Evolutionary conservation across 2,329 filamentous ascomycete species (phyloP).

Genomic region (Fusarium robinianum): DNA sequence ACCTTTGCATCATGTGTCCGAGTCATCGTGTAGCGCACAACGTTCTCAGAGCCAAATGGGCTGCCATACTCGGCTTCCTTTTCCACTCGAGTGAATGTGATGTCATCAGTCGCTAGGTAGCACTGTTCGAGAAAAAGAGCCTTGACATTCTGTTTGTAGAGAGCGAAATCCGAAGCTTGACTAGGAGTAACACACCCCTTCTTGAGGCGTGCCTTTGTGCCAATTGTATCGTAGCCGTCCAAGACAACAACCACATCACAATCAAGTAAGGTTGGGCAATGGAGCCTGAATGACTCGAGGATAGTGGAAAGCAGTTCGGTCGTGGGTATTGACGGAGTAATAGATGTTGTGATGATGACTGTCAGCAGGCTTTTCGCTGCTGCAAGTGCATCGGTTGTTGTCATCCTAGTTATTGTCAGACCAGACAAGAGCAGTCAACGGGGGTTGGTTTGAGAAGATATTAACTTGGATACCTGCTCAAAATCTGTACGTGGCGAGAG

Average conservation of each 20-base stretch:
- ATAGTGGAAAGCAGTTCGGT: conserved; percentile 56
- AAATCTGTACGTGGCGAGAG: no score
- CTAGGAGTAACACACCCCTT: conserved; percentile 56
- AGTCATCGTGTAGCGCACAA: conserved; percentile 44
- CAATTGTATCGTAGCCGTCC: conserved; percentile 56
- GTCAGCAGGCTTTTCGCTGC: conserved; percentile 34
- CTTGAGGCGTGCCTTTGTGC: conserved; percentile 51
- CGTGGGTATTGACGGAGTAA: conserved; percentile 58
- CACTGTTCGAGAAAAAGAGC: conserved; percentile 39
- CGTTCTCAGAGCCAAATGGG: conserved; percentile 37
- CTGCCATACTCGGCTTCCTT: conserved; percentile 55
- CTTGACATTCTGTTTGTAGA: conserved; percentile 55
- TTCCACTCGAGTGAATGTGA: conserved; percentile 1
- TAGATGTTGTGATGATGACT: conserved; percentile 57
- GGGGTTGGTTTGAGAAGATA: no score
- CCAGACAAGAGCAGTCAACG: no score
- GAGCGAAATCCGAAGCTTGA: conserved; percentile 46
- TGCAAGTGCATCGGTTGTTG: no score
- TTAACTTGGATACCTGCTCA: no score
- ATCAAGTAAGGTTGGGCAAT: conserved; percentile 47
- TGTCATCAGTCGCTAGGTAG: background rate
- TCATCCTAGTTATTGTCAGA: no score
- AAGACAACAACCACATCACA: conserved; percentile 57
- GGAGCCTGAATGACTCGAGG: conserved; percentile 48
- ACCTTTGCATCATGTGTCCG: conserved; percentile 44